A percentile compares a stretch with the other conserved stretches of the same genome.
These are phyloP conservation scores for Chaetomium cochliodes DNA, from an alignment of 495 filamentous ascomycete species.

Conservation along the genomic window DNA sequence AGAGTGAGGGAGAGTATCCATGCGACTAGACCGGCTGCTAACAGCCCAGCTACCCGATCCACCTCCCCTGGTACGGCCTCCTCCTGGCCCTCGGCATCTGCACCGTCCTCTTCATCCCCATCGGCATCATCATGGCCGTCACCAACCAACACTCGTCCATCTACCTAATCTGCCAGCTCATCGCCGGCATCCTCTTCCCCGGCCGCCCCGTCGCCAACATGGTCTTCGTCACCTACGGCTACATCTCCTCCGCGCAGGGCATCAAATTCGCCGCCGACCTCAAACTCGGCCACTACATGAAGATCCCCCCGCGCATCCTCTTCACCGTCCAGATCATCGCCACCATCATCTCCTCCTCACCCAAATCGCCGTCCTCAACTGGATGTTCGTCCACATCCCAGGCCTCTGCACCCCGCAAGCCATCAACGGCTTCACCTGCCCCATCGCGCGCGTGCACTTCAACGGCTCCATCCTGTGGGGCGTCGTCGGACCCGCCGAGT, in stretches of 20 bases:
- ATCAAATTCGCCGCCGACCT: constrained; percentile 84
- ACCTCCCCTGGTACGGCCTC: constrained; percentile 75
- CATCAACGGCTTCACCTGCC: constrained; percentile 83
- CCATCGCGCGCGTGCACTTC: constrained; percentile 84
- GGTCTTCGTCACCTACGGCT: constrained; percentile 84
- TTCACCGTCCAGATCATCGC: constrained; percentile 81
- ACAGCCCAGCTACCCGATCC: constrained; percentile 61
- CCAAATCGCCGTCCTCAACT: constrained; percentile 80
- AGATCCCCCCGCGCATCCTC: constrained; percentile 78
- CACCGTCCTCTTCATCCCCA: constrained; percentile 70
- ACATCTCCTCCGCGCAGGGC: constrained; percentile 78
- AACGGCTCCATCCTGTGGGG: constrained; percentile 89
- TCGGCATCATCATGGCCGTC: constrained; percentile 83
- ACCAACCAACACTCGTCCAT: constrained; percentile 80
- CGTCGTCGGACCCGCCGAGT: constrained; percentile 72
- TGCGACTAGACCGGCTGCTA: not conserved
- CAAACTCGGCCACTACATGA: constrained; percentile 91
- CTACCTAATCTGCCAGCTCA: constrained; percentile 78
- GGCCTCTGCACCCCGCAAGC: constrained; percentile 74
- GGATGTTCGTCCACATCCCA: constrained; percentile 79
- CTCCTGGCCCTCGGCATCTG: constrained; percentile 73
- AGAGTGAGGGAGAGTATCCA: too few species aligned
- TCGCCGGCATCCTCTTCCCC: constrained; percentile 74
- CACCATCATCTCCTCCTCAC: constrained; percentile 75
- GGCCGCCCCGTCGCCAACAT: constrained; percentile 84